Base-by-base conservation (phyloP, 768 basidiomycete genomes). In the Sistotremastrum suecicum region DNA sequence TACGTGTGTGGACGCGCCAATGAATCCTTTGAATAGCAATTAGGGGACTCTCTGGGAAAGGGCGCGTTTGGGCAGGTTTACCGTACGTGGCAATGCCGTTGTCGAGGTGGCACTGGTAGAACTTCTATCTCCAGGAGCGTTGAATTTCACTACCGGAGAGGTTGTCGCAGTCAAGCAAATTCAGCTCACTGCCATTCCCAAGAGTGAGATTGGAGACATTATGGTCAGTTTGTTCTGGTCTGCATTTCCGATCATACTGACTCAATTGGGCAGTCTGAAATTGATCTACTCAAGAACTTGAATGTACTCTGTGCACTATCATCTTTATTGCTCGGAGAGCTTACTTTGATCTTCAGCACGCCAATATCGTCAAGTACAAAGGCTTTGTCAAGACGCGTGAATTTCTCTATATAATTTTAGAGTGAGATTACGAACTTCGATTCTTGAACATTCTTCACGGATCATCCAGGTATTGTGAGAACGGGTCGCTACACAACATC, bases 141-240 rank as follows among this genome's bases (percentile, higher is more conserved):
- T 94, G 58, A 92, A 94, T 56, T 91, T 89, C 83, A 83, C 86
- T 10, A 97, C 90, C 29, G 95, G 95, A 29, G 95, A 98, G 67
- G 95, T 94, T 2, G 94, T 98, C 37, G 95, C 95, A 3, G 84
- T 99, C 57, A 99, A 99, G 71, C 92, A 97, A 63, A 94, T 99
- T 53, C 84, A 88, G 60, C 66, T 99, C 50, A 83, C 80, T 61
- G 91, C 88, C 61, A 92, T 99, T 48, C 86, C 92, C 3, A 87
- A 89, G 60, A 76, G 79, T 46, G 91, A 97, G 60, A 74, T 99
- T 36, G 83, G 85, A 12, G 92, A 98, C 65, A 97, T 99, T 58
- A 98, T 98, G 94, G 91, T 90, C 56, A 55, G 72, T 42, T 32
- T 5, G 44, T 36, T 30, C 48, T 43, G 45, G 10, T 44, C 20